These are phyloP conservation scores for Termitomyces sp. DNA, from an alignment of 768 basidiomycete species.

Conservation along the genomic window DNA sequence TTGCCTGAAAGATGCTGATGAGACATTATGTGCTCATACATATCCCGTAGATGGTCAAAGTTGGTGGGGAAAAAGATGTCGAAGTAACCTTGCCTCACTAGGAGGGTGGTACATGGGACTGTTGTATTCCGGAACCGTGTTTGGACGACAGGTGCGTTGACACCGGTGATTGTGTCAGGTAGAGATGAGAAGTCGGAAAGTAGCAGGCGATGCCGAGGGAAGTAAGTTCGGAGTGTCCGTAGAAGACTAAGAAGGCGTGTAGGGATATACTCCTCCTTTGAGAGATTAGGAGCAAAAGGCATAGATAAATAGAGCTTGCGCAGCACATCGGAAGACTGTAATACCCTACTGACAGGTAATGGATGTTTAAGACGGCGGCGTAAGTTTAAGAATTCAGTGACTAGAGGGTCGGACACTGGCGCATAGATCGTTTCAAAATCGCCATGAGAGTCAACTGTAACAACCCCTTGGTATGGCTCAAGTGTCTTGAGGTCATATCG, in stretches of 20 bases:
- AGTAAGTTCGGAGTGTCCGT: slow-evolving; percentile 73
- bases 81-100: slow-evolving; percentile 94
- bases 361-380: slow-evolving; percentile 57
- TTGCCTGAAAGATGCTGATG: slow-evolving; percentile 35
- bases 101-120: slow-evolving; percentile 85
- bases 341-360: slow-evolving; percentile 52
- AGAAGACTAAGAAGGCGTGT: slow-evolving; percentile 87
- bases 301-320: slow-evolving; percentile 65
- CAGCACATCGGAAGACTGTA: slow-evolving; percentile 51
- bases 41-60: slow-evolving; percentile 79
- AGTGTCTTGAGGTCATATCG: slow-evolving; percentile 83
- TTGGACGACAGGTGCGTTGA: slow-evolving; percentile 89
- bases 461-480: slow-evolving; percentile 79
- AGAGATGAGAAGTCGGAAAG: slow-evolving; percentile 90
- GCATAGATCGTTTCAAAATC: slow-evolving; percentile 85
- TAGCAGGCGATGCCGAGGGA: slow-evolving; percentile 92
- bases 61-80: slow-evolving; percentile 99
- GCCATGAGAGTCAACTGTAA: slow-evolving; percentile 74
- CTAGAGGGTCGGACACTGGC: slow-evolving; percentile 80
- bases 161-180: slow-evolving; percentile 79
- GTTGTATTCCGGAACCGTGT: slow-evolving; percentile 83
- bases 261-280: slow-evolving; percentile 85
- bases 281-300: slow-evolving; percentile 90
- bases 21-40: slow-evolving; percentile 83
- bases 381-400: slow-evolving; percentile 71